phyloP scores from a whole-genome alignment of 768 basidiomycete genomes.

The Lepiota brunneoincarnata region DNA sequence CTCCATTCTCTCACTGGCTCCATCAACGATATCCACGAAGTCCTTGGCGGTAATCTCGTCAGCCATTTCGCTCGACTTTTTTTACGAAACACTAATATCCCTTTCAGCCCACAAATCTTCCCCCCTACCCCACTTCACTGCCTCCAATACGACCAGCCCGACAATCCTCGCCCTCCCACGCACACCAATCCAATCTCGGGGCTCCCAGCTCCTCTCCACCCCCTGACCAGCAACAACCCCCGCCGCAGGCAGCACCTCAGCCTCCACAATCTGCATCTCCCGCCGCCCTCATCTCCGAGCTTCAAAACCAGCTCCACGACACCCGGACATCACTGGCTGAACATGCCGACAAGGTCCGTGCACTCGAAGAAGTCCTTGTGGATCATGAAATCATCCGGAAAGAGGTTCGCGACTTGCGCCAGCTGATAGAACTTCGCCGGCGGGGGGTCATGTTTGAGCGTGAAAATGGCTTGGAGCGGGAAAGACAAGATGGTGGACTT shows the following conservation, averaged over 20 bases:
- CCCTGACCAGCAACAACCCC: conserved; percentile 38
- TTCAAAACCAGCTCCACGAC: conserved; percentile 81
- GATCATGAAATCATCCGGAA: conserved; percentile 84
- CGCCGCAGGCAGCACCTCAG: conserved; percentile 22
- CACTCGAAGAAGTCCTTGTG: conserved; percentile 74
- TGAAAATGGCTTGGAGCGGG: conserved; percentile 8
- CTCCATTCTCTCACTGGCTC: conserved; percentile 71
- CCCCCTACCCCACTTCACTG: conserved; percentile 60
- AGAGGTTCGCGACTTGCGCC: conserved; percentile 72
- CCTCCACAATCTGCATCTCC: conserved; percentile 21
- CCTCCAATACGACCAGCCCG: conserved; percentile 60
- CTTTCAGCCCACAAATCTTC: conserved; percentile 54
- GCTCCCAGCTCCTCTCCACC: conserved; percentile 9
- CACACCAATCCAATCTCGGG: not conserved
- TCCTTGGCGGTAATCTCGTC: conserved; percentile 80
- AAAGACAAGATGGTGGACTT: conserved; percentile 14
- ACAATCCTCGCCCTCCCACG: conserved; percentile 17
- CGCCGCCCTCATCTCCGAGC: conserved; percentile 42
- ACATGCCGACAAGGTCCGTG: conserved; percentile 81
- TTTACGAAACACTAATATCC: not conserved
- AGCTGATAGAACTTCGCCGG: conserved; percentile 67
- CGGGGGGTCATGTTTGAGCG: conserved; percentile 34
- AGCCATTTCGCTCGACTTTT: conserved; percentile 24
- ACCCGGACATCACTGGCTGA: conserved; percentile 75
- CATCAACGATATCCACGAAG: conserved; percentile 92